phyloP scores from a whole-genome alignment of 2,329 filamentous ascomycete species.

The Fusarium mexicanum region DNA sequence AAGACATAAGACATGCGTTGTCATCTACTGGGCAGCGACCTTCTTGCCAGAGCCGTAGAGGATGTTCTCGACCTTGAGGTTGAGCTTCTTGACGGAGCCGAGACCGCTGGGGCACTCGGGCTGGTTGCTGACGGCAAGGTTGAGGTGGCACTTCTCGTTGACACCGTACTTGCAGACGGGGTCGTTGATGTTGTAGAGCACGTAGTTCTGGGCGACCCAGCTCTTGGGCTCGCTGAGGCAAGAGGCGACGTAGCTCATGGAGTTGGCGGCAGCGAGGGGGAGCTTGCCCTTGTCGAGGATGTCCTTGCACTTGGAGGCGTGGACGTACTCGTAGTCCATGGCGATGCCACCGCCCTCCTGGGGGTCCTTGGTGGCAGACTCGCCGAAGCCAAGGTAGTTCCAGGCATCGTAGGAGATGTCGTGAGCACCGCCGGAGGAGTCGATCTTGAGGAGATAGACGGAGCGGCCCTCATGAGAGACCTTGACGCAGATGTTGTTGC shows the following conservation, averaged over 20 bases:
- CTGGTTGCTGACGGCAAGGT: slow-evolving; percentile 62
- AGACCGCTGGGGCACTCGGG: slow-evolving; percentile 59
- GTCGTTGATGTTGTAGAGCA: slow-evolving; percentile 64
- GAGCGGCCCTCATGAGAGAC: slow-evolving; percentile 59
- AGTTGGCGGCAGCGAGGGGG: slow-evolving; percentile 64
- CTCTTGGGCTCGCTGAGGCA: slow-evolving; percentile 57
- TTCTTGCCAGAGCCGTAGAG: slow-evolving; percentile 59
- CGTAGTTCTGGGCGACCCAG: slow-evolving; percentile 64
- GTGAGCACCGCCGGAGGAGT: slow-evolving; percentile 64
- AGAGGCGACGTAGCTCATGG: slow-evolving; percentile 62
- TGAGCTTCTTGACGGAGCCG: slow-evolving; percentile 44
- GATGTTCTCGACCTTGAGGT: slow-evolving; percentile 60
- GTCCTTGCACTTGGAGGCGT: slow-evolving; percentile 58
- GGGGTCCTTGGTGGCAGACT: slow-evolving; percentile 57
- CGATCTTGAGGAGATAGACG: slow-evolving; percentile 67
- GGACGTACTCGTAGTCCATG: slow-evolving; percentile 61
- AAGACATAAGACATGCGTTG: slow-evolving; percentile 10
- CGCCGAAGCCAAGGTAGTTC: slow-evolving; percentile 65
- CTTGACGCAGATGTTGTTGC: slow-evolving; percentile 66
- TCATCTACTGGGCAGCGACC: slow-evolving; percentile 34
- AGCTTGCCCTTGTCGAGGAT: slow-evolving; percentile 62
- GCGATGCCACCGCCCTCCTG: slow-evolving; percentile 59
- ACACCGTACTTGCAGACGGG: slow-evolving; percentile 59
- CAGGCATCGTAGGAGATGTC: slow-evolving; percentile 71
- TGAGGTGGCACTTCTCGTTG: slow-evolving; percentile 61